Conservation (phyloP, 2,329 filamentous ascomycete genomes). For the Trichoderma endophyticum region DNA sequence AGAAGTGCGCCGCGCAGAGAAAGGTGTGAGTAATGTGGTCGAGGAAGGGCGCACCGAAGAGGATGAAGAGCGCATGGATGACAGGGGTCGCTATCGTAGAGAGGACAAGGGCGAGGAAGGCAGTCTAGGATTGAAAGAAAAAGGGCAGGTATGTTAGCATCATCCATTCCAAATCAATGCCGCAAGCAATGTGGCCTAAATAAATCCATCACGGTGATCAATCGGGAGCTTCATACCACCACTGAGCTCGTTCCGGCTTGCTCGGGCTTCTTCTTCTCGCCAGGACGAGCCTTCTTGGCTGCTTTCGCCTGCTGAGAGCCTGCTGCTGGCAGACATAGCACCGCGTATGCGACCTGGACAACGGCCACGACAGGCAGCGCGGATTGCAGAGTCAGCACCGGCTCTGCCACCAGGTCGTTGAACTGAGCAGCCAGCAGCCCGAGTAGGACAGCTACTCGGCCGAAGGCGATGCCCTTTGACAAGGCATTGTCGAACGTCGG, state of each 20-base stretch:
- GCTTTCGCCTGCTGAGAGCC: constrained; percentile 42
- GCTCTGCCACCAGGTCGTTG: constrained; percentile 63
- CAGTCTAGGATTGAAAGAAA: constrained; percentile 33
- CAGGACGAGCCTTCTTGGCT: constrained; percentile 50
- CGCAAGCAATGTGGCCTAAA: background rate
- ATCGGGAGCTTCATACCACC: constrained; percentile 40
- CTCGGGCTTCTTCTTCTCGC: constrained; percentile 53
- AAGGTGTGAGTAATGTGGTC: constrained; percentile 76
- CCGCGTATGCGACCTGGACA: constrained; percentile 62
- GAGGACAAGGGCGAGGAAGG: constrained; percentile 51
- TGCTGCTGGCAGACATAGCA: constrained; percentile 62
- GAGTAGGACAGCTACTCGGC: constrained; percentile 67
- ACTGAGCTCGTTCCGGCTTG: constrained; percentile 43
- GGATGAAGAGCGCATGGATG: constrained; percentile 64
- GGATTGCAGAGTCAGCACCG: constrained; percentile 59
- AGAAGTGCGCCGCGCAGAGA: constrained; percentile 76
- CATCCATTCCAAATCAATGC: no score
- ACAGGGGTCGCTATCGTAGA: constrained; percentile 67
- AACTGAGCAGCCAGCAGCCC: constrained; percentile 64
- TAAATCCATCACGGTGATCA: background rate
- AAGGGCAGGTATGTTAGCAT: background rate
- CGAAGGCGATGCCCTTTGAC: constrained; percentile 55
- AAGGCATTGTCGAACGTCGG: constrained; percentile 36
- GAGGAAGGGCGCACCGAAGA: constrained; percentile 88
- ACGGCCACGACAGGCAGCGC: constrained; percentile 60